These are phyloP conservation scores for Austroboletus niveus DNA, from an alignment of 1,284 basidiomycete species.

Conservation along the genomic window DNA sequence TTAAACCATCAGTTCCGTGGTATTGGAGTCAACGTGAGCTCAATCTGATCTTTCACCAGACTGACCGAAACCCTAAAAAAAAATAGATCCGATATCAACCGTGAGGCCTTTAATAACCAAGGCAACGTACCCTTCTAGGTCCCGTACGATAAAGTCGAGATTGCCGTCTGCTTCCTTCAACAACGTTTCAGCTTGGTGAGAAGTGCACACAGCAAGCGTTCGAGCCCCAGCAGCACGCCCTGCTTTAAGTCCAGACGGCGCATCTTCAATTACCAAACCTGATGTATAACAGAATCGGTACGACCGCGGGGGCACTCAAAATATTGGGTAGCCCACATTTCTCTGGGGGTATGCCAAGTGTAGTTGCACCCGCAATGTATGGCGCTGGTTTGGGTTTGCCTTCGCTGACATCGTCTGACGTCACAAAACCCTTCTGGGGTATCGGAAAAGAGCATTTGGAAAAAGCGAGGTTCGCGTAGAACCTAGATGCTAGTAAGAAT, in stretches of 20 bases:
- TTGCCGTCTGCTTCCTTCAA: slow-evolving; percentile 10
- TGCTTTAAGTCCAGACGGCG: slow-evolving; percentile 72
- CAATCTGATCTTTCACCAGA: slow-evolving; percentile 20
- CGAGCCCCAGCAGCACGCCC: slow-evolving; percentile 73
- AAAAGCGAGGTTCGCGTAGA: slow-evolving; percentile 65
- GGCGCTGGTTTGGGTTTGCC: slow-evolving; percentile 86
- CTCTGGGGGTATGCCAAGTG: slow-evolving; percentile 46
- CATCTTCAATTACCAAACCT: slow-evolving; percentile 85
- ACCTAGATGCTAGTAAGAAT: slow-evolving; percentile 53
- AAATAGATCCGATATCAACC: background rate
- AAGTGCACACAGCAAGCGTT: slow-evolving; percentile 82
- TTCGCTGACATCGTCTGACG: slow-evolving; percentile 67
- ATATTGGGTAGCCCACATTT: slow-evolving; percentile 44
- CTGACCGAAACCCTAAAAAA: slow-evolving; percentile 18
- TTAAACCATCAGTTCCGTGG: slow-evolving; percentile 11
- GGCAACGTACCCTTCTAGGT: slow-evolving; percentile 20
- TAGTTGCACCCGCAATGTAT: slow-evolving; percentile 63
- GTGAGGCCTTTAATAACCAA: background rate
- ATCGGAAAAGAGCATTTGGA: slow-evolving; percentile 54
- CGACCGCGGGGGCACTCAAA: background rate
- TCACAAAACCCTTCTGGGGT: slow-evolving; percentile 59
- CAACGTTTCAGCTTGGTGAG: slow-evolving; percentile 50
- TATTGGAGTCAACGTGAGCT: slow-evolving; percentile 15
- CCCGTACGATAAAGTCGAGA: slow-evolving; percentile 20
- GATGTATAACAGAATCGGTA: slow-evolving; percentile 1